Base-by-base conservation (phyloP, 305 asterid genomes). In the Fraxinus paxiana region DNA sequence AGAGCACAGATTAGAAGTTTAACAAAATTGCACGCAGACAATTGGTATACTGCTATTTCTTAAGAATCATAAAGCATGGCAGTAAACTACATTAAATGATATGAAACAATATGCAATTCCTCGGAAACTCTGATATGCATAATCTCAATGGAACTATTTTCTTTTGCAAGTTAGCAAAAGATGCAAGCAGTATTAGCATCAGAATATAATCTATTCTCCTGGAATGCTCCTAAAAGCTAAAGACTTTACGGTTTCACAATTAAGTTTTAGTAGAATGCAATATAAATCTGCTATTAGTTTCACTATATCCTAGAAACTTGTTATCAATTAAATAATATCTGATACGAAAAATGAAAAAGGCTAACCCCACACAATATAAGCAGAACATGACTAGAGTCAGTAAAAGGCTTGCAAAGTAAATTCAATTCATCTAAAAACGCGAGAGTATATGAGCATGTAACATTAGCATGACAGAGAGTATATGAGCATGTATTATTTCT, bases 1-100 rank as follows among this genome's bases (percentile, higher is more conserved):
- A 79, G 80, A 20, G 77, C 80, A 73, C 20, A 67, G 61, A 33
- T 38, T 43, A 33, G 59, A 77, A 61, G 69, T 70, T 59, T 67
- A 63, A 20, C 30, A 70, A 78, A 35, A 30, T 35, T 5, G 4
- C n/a, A 12, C 10, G 18, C 73, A 67, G 31, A 67, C 20, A 28
- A 67, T 67, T 65, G 73, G 30, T 24, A 2, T n/a, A 65, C 73
- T 3, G 6, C n/a, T 65, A 65, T 65, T 28, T 28, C 18, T 67
- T 28, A 65, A 65, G 1, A 67, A 67, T 13, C 73, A 10, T 28
- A 26, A 26, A 65, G 73, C 73, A 67, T 12, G 9, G 37, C 35
- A 67, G 37, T 3, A 28, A 67, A 67, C 9, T 28, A 67, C 17
- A 67, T 28, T 28, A 67, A 67, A 28, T 80, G 78, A 83, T 41